Conservation (phyloP, 768 basidiomycete genomes). For the Kwoniella mangroviensis region DNA sequence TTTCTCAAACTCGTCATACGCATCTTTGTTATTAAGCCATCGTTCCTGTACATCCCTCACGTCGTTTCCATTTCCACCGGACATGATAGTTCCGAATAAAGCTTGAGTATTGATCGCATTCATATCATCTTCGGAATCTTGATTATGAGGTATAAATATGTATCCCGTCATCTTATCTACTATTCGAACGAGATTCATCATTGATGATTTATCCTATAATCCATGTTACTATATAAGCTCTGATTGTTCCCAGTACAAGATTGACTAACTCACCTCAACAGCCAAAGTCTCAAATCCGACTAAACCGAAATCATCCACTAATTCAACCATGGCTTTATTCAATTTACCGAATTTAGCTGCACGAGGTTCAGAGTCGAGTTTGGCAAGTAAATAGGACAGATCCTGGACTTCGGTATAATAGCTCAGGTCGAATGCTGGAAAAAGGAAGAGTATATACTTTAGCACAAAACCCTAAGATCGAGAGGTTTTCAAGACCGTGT, state of each 20-base stretch:
- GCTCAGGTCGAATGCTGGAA: slow-evolving; percentile 88
- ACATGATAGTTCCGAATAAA: slow-evolving; percentile 67
- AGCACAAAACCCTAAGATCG: too few relatives aligned
- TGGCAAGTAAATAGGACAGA: slow-evolving; percentile 79
- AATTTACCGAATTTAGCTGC: slow-evolving; percentile 75
- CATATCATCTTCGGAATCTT: slow-evolving; percentile 19
- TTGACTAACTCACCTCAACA: slow-evolving; percentile 71
- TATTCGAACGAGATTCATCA: slow-evolving; percentile 80
- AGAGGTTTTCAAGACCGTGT: too few relatives aligned
- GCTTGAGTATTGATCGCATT: slow-evolving; percentile 67
- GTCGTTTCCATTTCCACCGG: slow-evolving; percentile 49
- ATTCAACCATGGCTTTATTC: slow-evolving; percentile 85
- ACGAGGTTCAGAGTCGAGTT: slow-evolving; percentile 64
- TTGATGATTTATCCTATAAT: slow-evolving; percentile 84
- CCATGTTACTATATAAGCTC: too few relatives aligned
- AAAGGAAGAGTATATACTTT: not conserved
- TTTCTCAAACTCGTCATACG: slow-evolving; percentile 80
- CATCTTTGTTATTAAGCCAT: slow-evolving; percentile 84
- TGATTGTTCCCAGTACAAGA: not conserved
- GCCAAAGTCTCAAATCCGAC: slow-evolving; percentile 97
- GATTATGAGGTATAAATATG: slow-evolving; percentile 70
- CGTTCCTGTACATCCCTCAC: slow-evolving; percentile 85
- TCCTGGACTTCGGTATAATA: slow-evolving; percentile 99
- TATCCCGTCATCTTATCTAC: slow-evolving; percentile 94
- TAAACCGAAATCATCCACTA: slow-evolving; percentile 91